phyloP scores from a whole-genome alignment of 495 filamentous ascomycete genomes.

The Aspergillus avenaceus region DNA sequence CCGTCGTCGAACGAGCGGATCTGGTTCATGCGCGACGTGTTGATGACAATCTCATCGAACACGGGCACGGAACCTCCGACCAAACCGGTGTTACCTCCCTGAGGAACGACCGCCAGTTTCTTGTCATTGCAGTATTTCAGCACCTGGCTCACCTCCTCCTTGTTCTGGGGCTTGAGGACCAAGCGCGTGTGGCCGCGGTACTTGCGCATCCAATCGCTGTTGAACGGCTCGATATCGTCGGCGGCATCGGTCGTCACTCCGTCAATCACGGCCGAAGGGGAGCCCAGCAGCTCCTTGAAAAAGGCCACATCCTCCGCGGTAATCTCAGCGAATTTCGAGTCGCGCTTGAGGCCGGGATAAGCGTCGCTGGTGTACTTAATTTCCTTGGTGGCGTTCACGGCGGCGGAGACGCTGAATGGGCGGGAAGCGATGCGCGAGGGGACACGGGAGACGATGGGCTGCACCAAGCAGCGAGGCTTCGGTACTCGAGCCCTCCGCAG shows the following conservation, averaged over 20 bases:
- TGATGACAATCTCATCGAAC: conserved; percentile 96
- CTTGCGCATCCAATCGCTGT: conserved; percentile 98
- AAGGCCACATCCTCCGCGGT: conserved; percentile 71
- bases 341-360: conserved; percentile 78
- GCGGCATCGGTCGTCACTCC: conserved; percentile 66
- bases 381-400: conserved; percentile 38
- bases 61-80: conserved; percentile 94
- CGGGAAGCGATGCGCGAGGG: conserved; percentile 23
- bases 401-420: conserved; percentile 32
- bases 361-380: conserved; percentile 76
- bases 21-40: conserved; percentile 78
- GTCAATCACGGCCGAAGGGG: conserved; percentile 75
- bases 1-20: conserved; percentile 90
- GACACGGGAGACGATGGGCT: conserved; percentile 18
- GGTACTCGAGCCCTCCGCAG: conserved; percentile 39
- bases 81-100: conserved; percentile 93
- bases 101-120: conserved; percentile 89
- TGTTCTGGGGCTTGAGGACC: conserved; percentile 77
- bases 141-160: conserved; percentile 82
- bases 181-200: conserved; percentile 87
- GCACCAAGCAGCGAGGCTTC: conserved; percentile 25
- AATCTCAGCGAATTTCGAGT: conserved; percentile 65
- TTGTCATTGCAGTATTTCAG: conserved; percentile 91
- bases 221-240: conserved; percentile 87
- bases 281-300: conserved; percentile 74